Conservation (phyloP, 1,139 yeast genomes). For the Yamadazyma songkhlaensis region DNA sequence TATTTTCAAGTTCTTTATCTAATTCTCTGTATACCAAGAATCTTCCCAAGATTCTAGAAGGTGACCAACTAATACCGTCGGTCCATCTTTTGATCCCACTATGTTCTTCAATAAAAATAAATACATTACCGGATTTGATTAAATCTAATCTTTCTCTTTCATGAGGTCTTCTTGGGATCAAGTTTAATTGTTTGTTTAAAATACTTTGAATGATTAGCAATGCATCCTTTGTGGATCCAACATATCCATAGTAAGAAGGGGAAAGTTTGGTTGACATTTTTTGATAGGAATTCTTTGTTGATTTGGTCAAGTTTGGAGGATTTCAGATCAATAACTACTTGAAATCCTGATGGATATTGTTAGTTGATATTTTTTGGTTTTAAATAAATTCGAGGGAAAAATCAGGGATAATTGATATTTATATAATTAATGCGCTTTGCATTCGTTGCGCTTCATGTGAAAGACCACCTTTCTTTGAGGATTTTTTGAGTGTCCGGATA, state of each 20-base stretch:
- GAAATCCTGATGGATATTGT: too few relatives aligned
- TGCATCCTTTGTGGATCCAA: conserved; percentile 82
- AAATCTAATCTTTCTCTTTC: conserved; percentile 69
- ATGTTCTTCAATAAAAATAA: conserved; percentile 78
- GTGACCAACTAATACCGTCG: conserved; percentile 91
- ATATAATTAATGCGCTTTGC: not conserved
- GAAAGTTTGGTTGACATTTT: conserved; percentile 18
- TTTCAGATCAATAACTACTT: too few relatives aligned
- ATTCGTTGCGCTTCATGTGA: conserved; percentile 2
- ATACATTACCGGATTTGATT: conserved; percentile 76
- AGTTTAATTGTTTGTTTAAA: conserved; percentile 54
- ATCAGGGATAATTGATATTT: not conserved
- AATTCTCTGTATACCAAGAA: conserved; percentile 80
- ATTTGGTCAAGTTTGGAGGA: too few relatives aligned
- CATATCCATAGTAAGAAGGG: conserved; percentile 77
- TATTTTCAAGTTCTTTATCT: conserved; percentile 39
- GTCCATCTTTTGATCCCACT: conserved; percentile 93
- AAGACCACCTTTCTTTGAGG: conserved; percentile 1
- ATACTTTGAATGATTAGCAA: conserved; percentile 78
- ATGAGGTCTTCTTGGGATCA: conserved; percentile 79
- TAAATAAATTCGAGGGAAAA: not conserved
- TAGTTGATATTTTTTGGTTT: too few relatives aligned
- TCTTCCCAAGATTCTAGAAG: conserved; percentile 80
- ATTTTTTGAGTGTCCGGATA: too few relatives aligned
- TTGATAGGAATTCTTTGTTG: too few relatives aligned